Conservation (phyloP, 805 yeast species). For the Starmera amethionina region DNA sequence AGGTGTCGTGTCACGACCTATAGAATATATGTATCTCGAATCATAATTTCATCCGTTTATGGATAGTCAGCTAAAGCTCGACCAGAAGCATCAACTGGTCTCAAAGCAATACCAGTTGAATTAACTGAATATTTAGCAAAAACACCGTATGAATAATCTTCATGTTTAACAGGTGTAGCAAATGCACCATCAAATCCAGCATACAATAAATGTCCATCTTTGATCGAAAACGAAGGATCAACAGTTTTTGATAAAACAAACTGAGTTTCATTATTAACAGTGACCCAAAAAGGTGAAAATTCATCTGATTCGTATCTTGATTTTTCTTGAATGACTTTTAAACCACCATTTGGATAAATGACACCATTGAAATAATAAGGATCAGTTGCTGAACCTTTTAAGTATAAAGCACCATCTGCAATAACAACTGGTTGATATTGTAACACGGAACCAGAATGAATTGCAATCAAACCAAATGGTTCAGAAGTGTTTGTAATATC, state of each 20-base stretch:
- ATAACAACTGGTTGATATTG: conserved; percentile 6
- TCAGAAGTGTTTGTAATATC: not conserved
- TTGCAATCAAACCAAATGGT: conserved; percentile 3
- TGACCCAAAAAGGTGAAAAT: not conserved
- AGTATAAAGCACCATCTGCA: conserved; percentile 1
- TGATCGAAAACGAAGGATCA: not conserved
- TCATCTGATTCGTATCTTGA: not conserved
- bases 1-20: no score
- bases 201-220: conserved; percentile 1
- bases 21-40: no score
- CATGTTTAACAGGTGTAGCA: not conserved
- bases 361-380: not conserved
- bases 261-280: not conserved
- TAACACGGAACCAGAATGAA: conserved; percentile 4
- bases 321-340: not conserved
- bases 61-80: not conserved
- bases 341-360: conserved; percentile 1
- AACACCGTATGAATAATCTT: not conserved
- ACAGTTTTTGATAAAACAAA: not conserved
- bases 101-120: not conserved
- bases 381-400: conserved; percentile 2
- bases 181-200: not conserved
- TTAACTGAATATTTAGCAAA: not conserved
- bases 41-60: no score
- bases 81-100: not conserved